These are phyloP conservation scores for Maudiozyma serrabonitensis DNA, from an alignment of 805 yeast species.

Conservation along the genomic window DNA sequence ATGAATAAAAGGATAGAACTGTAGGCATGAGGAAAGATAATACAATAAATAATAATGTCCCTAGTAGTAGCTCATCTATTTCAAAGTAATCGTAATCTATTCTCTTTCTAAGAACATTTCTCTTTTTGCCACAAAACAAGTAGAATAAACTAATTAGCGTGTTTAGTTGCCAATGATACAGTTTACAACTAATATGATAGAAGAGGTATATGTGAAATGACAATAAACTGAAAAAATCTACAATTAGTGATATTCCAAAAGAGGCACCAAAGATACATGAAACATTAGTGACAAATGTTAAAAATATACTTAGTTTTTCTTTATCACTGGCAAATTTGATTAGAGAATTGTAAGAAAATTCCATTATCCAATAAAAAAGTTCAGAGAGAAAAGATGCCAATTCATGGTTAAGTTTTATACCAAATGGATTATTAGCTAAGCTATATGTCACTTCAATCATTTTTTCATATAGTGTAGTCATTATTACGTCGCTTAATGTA, in stretches of 20 bases:
- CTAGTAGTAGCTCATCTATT: slow-evolving; percentile 76
- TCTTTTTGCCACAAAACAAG: slow-evolving; percentile 81
- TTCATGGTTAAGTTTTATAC: slow-evolving; percentile 83
- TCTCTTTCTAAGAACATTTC: slow-evolving; percentile 73
- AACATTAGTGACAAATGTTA: slow-evolving; percentile 29
- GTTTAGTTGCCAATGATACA: slow-evolving; percentile 66
- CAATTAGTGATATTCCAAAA: slow-evolving; percentile 51
- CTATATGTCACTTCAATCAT: slow-evolving; percentile 46
- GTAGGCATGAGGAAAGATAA: slow-evolving; percentile 78
- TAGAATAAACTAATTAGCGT: slow-evolving; percentile 67
- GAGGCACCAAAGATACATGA: slow-evolving; percentile 55
- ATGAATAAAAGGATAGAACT: slow-evolving; percentile 68
- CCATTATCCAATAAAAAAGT: slow-evolving; percentile 73
- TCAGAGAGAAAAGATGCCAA: slow-evolving; percentile 81
- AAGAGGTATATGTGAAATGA: slow-evolving; percentile 70
- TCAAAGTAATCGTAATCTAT: slow-evolving; percentile 79
- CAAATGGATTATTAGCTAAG: slow-evolving; percentile 88
- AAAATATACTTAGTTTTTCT: slow-evolving; percentile 22
- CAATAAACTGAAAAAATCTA: slow-evolving; percentile 54
- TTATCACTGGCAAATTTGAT: slow-evolving; percentile 17
- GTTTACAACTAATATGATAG: slow-evolving; percentile 66
- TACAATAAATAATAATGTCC: slow-evolving; percentile 79
- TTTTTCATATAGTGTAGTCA: slow-evolving; percentile 30
- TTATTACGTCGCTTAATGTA: slow-evolving; percentile 22
- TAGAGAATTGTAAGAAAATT: slow-evolving; percentile 42